These are phyloP conservation scores for Phaffomyces thermotolerans DNA, from an alignment of 805 yeast genomes.

Conservation along the genomic window DNA sequence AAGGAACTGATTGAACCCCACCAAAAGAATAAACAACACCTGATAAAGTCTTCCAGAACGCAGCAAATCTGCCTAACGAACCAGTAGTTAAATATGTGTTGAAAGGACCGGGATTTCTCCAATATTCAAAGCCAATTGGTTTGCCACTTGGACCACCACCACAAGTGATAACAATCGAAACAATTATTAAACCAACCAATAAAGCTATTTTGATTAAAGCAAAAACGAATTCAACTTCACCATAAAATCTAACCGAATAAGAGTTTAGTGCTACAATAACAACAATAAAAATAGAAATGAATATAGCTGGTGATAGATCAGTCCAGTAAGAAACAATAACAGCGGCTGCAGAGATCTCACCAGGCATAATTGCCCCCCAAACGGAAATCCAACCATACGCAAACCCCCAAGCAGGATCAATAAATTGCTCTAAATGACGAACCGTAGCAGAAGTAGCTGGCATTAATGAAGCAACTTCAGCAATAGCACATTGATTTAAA, in stretches of 20 bases:
- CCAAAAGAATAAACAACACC: conserved; percentile 34
- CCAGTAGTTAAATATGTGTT: conserved; percentile 15
- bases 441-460: conserved; percentile 32
- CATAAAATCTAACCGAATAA: conserved; percentile 35
- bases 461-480: conserved; percentile 31
- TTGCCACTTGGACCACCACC: conserved; percentile 50
- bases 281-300: conserved; percentile 35
- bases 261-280: conserved; percentile 30
- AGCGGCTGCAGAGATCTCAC: conserved; percentile 38
- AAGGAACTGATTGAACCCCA: conserved; percentile 41
- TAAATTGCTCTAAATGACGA: conserved; percentile 30
- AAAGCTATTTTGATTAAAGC: conserved; percentile 49
- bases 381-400: conserved; percentile 39
- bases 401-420: conserved; percentile 39
- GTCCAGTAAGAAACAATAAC: conserved; percentile 41
- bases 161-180: conserved; percentile 47
- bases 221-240: conserved; percentile 53
- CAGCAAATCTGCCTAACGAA: conserved; percentile 21
- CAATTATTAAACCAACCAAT: conserved; percentile 50
- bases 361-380: conserved; percentile 35
- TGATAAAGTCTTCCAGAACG: conserved; percentile 28
- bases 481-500: conserved; percentile 32
- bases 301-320: conserved; percentile 35
- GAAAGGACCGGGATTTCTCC: conserved; percentile 16
- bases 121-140: conserved; percentile 30